phyloP scores from a whole-genome alignment of 176 grass and related monocot species.

The Aegilops longissima region DNA sequence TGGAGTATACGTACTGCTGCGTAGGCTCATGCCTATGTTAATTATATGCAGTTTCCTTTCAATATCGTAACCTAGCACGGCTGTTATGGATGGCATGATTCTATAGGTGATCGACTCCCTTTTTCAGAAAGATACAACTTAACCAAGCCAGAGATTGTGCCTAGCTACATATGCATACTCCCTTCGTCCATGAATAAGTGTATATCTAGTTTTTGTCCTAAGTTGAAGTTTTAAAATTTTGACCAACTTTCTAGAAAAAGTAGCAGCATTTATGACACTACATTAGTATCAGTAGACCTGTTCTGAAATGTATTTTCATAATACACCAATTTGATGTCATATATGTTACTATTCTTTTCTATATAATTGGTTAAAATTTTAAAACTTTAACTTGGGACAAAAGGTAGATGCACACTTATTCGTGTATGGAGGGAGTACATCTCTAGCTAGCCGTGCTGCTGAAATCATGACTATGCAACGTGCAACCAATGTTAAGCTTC shows the following conservation, averaged over 20 bases:
- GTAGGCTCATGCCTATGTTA: not conserved
- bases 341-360: too few species aligned
- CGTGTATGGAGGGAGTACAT: not conserved
- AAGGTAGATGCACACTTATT: too few species aligned
- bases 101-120: not conserved
- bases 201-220: too few species aligned
- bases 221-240: too few species aligned
- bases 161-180: not conserved
- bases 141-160: not conserved
- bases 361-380: too few species aligned
- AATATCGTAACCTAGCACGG: not conserved
- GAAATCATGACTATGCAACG: not conserved
- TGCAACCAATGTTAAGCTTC: not conserved
- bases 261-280: too few species aligned
- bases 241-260: too few species aligned
- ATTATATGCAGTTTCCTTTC: not conserved
- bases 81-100: slow-evolving; percentile 17
- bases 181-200: too few species aligned
- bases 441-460: not conserved
- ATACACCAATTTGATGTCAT: too few species aligned
- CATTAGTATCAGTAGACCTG: too few species aligned
- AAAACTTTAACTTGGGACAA: too few species aligned
- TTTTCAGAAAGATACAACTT: slow-evolving; percentile 8
- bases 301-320: too few species aligned
- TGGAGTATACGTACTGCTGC: not conserved